These are phyloP conservation scores for Paramecium sonneborni DNA, from an alignment of 73 alveolate species.

Conservation along the genomic window DNA sequence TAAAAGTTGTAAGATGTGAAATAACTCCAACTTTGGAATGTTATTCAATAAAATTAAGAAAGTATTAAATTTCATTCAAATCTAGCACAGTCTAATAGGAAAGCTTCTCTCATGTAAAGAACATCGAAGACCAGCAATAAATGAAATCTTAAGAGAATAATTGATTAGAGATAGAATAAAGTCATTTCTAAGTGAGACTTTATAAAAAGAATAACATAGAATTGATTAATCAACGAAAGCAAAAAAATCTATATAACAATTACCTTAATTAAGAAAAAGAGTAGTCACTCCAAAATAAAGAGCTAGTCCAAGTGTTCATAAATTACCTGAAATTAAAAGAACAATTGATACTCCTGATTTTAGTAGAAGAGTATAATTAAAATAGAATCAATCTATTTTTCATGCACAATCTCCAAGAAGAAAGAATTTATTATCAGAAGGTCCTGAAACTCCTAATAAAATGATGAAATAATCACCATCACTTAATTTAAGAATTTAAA, in stretches of 20 bases:
- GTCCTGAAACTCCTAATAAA: constrained; percentile 11
- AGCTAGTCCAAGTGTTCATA: constrained; percentile 43
- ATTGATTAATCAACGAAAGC: background rate
- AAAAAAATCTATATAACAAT: background rate
- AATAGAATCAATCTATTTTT: background rate
- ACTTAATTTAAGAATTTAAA: background rate
- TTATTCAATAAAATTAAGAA: constrained; percentile 73
- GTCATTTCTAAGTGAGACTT: constrained; percentile 77
- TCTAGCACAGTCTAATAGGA: constrained; percentile 71
- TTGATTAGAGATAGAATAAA: constrained; percentile 74
- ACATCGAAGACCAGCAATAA: constrained; percentile 84
- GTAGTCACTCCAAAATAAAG: constrained; percentile 18
- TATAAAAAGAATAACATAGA: constrained; percentile 45
- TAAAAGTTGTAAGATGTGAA: constrained; percentile 82
- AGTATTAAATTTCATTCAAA: background rate
- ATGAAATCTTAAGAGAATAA: constrained; percentile 79
- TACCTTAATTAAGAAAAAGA: constrained; percentile 29
- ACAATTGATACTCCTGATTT: constrained; percentile 27
- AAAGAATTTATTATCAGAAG: background rate
- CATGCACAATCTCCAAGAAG: background rate
- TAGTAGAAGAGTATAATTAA: background rate
- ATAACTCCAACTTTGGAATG: constrained; percentile 76
- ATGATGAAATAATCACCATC: constrained; percentile 19
- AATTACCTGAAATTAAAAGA: constrained; percentile 13
- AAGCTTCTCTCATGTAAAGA: constrained; percentile 77